Evolutionary conservation across 2,329 filamentous ascomycete species (phyloP), one percentile per base, ranked within the genome.

Genomic region (Diaporthe sp.): DNA sequence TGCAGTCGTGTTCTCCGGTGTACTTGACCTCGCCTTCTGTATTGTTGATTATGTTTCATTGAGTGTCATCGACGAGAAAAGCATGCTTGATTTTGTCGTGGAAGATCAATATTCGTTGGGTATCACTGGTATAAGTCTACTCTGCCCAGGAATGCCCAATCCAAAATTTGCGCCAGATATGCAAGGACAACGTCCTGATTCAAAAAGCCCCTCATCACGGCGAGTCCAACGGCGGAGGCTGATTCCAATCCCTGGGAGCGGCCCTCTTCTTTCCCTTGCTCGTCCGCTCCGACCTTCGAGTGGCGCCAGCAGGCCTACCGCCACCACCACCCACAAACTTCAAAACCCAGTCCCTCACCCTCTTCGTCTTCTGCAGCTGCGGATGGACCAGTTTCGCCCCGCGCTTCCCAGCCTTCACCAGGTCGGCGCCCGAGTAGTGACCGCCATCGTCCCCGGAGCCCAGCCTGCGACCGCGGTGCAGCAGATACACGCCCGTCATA

Each of bases 341-440:
- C 74, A 92, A 82, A 12, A 95, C 90, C 95, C 95, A 98, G 77
- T 93, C 90, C 78, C 89, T 90, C 47, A 97, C 94, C 64, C 87
- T 87, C 77, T 85, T 87, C 33, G 93, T 89, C 82, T 94, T 96
- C 38, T 87, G 85, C 10, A 91, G 79, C 79, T 94, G 90, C 25
- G 87, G 87, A 75, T 88, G 82, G 30, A 72, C 55, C 61, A 2
- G 19, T 13, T 6, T 22, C 25, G 25, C 28, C 19, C 52, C 42
- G 10, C 42, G 25, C 19, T 72, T 78, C 17, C 72, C 79, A 9
- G 78, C 81, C 30, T 81, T 82, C 3, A 84, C 81, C 50, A 93
- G 81, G 66, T 89, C 87, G 30, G 84, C 85, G 1, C 85, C 81
- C 5, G 85, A 88, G 79, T 94, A 94, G 52, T 90, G 84, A 0